phyloP scores from a whole-genome alignment of 352 stramenopile genomes.

The Globisporangium paroecandrum region DNA sequence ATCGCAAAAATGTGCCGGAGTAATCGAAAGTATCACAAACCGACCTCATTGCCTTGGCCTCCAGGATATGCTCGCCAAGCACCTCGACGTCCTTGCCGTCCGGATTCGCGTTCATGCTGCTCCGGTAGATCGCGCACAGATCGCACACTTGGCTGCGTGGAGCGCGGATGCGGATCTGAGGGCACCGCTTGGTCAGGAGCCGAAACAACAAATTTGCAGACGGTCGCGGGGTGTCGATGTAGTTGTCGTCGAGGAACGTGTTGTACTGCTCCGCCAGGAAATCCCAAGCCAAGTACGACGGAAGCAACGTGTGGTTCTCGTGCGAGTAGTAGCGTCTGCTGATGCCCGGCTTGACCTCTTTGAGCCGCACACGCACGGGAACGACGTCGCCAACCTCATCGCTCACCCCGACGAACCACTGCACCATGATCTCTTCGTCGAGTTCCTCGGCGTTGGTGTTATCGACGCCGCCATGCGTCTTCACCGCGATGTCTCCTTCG shows the following conservation, averaged over 20 bases:
- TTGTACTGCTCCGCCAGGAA: not conserved
- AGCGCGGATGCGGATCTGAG: not conserved
- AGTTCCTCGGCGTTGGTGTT: conserved; percentile 6
- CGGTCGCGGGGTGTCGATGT: not conserved
- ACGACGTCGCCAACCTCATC: conserved; percentile 9
- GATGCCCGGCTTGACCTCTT: not conserved
- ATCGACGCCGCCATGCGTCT: not conserved
- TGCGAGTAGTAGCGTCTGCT: conserved; percentile 9
- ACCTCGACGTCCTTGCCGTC: not conserved
- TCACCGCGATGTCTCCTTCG: conserved; percentile 6
- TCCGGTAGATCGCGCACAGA: not conserved
- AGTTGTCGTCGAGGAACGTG: not conserved
- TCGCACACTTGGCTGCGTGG: not conserved
- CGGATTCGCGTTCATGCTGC: not conserved
- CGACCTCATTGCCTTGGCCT: not conserved
- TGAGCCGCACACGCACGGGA: conserved; percentile 5
- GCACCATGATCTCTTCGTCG: conserved; percentile 6
- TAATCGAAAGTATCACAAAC: conserved; percentile 1
- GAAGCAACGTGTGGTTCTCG: conserved; percentile 12
- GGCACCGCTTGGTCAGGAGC: not conserved
- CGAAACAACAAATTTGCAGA: not conserved
- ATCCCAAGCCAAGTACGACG: conserved; percentile 10
- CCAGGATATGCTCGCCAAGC: not conserved
- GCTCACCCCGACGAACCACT: conserved; percentile 6
- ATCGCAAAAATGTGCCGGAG: not conserved